A percentile compares a stretch with the other conserved stretches of the same genome.
Evolutionary conservation across 2,329 filamentous ascomycete species (phyloP).

Genomic region (Hyphodiscus sp.): DNA sequence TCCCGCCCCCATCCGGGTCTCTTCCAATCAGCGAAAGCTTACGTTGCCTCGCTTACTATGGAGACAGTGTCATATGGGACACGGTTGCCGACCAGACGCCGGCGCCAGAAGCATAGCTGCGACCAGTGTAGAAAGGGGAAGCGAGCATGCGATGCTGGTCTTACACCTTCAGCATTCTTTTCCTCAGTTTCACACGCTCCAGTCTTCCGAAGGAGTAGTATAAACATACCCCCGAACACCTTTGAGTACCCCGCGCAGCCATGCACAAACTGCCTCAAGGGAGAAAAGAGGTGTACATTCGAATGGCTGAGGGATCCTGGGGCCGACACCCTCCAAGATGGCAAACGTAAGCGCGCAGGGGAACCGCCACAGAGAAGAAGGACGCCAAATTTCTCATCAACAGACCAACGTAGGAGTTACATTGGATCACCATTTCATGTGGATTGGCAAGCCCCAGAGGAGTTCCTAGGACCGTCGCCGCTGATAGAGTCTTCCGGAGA

Average conservation of each 20-base stretch:
- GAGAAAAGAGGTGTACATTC: slow-evolving; percentile 10
- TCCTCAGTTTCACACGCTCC: neutral
- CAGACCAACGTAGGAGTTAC: too few relatives aligned
- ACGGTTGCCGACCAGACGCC: neutral
- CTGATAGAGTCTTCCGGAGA: too few relatives aligned
- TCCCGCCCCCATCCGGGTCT: too few relatives aligned
- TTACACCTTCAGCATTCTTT: slow-evolving; percentile 7
- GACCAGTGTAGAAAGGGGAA: slow-evolving; percentile 41
- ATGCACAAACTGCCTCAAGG: slow-evolving; percentile 12
- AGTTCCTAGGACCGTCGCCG: too few relatives aligned
- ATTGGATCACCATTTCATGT: too few relatives aligned
- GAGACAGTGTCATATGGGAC: too few relatives aligned
- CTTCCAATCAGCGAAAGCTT: too few relatives aligned
- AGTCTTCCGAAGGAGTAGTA: too few relatives aligned
- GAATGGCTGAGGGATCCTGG: slow-evolving; percentile 5
- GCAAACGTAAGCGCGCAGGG: neutral
- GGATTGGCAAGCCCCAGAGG: too few relatives aligned
- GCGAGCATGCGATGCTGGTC: slow-evolving; percentile 37
- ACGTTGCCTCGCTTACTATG: too few relatives aligned
- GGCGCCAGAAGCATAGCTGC: slow-evolving; percentile 36
- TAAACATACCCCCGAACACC: neutral
- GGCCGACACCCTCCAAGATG: neutral
- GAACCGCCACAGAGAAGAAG: neutral
- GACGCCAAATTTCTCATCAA: neutral
- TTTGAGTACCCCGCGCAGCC: neutral